Conservation (phyloP, 495 filamentous ascomycete species). For the Pyronema omphalodes region DNA sequence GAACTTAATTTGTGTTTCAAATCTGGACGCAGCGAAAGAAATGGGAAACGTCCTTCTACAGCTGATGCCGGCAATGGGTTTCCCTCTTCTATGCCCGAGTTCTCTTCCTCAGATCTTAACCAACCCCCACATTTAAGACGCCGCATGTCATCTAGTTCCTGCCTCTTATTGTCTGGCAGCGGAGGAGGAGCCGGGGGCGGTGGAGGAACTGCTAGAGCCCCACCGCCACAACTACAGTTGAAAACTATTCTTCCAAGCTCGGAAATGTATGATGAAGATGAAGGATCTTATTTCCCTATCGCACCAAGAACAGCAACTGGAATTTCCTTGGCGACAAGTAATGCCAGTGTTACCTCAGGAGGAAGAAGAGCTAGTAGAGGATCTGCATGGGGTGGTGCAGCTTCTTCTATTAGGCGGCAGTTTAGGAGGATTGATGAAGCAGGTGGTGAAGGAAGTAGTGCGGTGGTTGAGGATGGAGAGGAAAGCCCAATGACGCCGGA, state of each 20-base stretch:
- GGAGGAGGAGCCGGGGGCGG: neutral
- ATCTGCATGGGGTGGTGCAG: conserved; percentile 9
- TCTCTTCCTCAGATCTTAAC: too few species aligned
- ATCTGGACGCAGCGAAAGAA: conserved; percentile 7
- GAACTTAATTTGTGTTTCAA: conserved; percentile 20
- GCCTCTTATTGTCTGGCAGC: neutral
- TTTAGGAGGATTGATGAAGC: conserved; percentile 8
- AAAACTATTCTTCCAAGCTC: conserved; percentile 16
- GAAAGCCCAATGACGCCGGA: neutral
- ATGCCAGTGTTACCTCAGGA: conserved; percentile 7
- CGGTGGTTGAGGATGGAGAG: neutral
- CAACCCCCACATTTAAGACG: too few species aligned
- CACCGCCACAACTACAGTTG: conserved; percentile 18
- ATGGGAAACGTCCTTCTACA: conserved; percentile 5
- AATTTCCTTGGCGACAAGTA: conserved; percentile 14
- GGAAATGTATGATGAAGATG: neutral
- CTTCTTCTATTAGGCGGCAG: conserved; percentile 8
- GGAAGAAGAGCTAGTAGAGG: conserved; percentile 2
- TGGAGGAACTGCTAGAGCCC: neutral
- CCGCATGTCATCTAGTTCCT: too few species aligned
- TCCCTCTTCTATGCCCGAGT: too few species aligned
- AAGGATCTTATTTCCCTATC: conserved; percentile 18
- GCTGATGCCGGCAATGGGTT: neutral
- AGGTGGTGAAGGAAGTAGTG: neutral
- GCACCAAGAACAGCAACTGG: conserved; percentile 16